Evolutionary conservation across 2,329 filamentous ascomycete genomes (phyloP).

Genomic region (Moelleriella libera): DNA sequence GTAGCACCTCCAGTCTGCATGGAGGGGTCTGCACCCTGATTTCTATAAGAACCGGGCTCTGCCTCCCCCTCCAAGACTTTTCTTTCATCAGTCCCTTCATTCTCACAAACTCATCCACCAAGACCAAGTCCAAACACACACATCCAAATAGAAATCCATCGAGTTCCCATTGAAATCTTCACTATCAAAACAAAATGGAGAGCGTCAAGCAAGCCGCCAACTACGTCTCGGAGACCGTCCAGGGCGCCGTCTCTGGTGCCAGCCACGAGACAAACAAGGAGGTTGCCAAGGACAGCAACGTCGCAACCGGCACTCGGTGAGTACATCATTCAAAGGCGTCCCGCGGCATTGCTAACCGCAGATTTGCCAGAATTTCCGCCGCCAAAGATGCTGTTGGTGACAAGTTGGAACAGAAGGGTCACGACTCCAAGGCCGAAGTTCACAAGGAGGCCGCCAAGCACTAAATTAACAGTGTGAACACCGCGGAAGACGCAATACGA

Average conservation of each 20-base stretch:
- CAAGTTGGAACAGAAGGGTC: conserved; percentile 27
- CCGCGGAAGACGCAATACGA: background rate
- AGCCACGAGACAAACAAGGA: conserved; percentile 61
- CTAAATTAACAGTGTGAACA: conserved; percentile 7
- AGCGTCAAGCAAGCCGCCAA: conserved; percentile 46
- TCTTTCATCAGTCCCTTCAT: conserved; percentile 6
- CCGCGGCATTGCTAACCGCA: no score
- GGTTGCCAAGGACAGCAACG: conserved; percentile 48
- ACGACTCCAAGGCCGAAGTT: conserved; percentile 26
- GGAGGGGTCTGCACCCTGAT: background rate
- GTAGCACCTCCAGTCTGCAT: background rate
- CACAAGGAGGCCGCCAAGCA: conserved; percentile 23
- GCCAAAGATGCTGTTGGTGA: conserved; percentile 35
- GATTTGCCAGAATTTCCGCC: conserved; percentile 21
- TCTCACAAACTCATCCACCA: conserved; percentile 1
- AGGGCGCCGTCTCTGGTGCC: conserved; percentile 39
- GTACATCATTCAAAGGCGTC: background rate
- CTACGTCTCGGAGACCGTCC: conserved; percentile 54
- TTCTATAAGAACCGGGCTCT: conserved; percentile 1
- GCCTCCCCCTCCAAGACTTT: background rate
- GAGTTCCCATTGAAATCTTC: conserved; percentile 1
- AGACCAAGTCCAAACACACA: background rate
- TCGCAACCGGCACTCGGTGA: conserved; percentile 37
- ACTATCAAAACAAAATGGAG: conserved; percentile 29
- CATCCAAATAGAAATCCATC: conserved; percentile 1